A percentile compares a stretch with the other conserved stretches of the same genome.
Evolutionary conservation across 2,329 filamentous ascomycete species (phyloP).

Genomic region (Colletotrichum echinochloae): DNA sequence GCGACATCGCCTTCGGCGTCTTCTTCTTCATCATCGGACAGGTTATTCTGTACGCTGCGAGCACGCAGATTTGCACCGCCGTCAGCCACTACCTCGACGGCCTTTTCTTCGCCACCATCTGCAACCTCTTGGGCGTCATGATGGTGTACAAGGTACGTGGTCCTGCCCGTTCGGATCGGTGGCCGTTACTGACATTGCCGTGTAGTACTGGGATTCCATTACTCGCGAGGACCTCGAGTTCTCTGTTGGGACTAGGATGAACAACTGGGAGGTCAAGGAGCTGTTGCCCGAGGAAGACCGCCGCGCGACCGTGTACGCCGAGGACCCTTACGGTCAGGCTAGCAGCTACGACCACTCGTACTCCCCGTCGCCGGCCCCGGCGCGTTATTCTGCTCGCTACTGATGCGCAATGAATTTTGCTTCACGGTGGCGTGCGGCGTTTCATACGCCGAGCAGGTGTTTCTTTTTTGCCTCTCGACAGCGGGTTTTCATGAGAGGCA

Average conservation of each 20-base stretch:
- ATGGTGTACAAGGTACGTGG: conserved; percentile 93
- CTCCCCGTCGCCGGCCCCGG: conserved; percentile 54
- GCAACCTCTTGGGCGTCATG: conserved; percentile 96
- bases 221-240: conserved; percentile 98
- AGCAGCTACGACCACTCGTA: conserved; percentile 65
- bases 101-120: conserved; percentile 92
- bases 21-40: conserved; percentile 94
- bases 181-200: conserved; percentile 23
- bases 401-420: conserved; percentile 40
- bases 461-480: neutral
- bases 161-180: neutral
- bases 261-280: conserved; percentile 99
- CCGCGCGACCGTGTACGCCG: conserved; percentile 77
- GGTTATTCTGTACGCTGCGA: conserved; percentile 92
- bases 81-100: conserved; percentile 95
- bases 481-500: conserved; percentile 4
- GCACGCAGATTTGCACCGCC: conserved; percentile 83
- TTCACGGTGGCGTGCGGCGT: neutral
- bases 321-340: conserved; percentile 72
- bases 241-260: conserved; percentile 92
- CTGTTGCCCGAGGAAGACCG: conserved; percentile 84
- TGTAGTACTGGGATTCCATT: conserved; percentile 98
- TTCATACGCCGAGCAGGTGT: neutral
- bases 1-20: conserved; percentile 89
- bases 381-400: conserved; percentile 61